Evolutionary conservation across 2,329 filamentous ascomycete species (phyloP).

Genomic region (Aspergillus arachidicola): DNA sequence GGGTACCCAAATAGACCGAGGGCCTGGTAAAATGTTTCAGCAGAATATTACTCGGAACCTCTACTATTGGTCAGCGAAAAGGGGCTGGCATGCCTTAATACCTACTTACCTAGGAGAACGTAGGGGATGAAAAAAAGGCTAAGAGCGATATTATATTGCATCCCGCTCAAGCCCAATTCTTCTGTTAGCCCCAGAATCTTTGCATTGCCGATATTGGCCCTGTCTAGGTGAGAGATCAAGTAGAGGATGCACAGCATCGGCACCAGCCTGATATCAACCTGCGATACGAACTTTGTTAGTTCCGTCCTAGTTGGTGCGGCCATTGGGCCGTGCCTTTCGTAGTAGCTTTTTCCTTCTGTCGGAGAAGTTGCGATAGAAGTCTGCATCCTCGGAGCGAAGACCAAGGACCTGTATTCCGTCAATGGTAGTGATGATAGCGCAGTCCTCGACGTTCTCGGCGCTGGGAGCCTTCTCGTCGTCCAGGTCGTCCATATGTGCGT

Average conservation of each 20-base stretch:
- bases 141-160: constrained; percentile 24
- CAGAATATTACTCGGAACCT: constrained; percentile 25
- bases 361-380: constrained; percentile 33
- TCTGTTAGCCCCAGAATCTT: constrained; percentile 27
- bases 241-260: constrained; percentile 25
- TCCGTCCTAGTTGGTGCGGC: too few species aligned
- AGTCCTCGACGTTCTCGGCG: too few species aligned
- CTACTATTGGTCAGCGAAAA: constrained; percentile 7
- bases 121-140: constrained; percentile 19
- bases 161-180: constrained; percentile 22
- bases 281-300: too few species aligned
- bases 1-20: constrained; percentile 30
- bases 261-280: constrained; percentile 22
- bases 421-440: constrained; percentile 22
- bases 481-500: too few species aligned
- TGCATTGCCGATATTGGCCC: constrained; percentile 35
- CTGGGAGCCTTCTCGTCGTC: too few species aligned
- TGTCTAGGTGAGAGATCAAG: constrained; percentile 29
- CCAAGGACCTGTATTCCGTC: constrained; percentile 35
- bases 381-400: constrained; percentile 30
- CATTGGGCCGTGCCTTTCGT: constrained; percentile 13
- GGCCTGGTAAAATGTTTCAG: constrained; percentile 26
- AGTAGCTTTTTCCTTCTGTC: constrained; percentile 25
- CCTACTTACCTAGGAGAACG: constrained; percentile 13
- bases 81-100: not conserved